Conservation (phyloP, 139 green algal genomes). For the Ettlia oleoabundans region DNA sequence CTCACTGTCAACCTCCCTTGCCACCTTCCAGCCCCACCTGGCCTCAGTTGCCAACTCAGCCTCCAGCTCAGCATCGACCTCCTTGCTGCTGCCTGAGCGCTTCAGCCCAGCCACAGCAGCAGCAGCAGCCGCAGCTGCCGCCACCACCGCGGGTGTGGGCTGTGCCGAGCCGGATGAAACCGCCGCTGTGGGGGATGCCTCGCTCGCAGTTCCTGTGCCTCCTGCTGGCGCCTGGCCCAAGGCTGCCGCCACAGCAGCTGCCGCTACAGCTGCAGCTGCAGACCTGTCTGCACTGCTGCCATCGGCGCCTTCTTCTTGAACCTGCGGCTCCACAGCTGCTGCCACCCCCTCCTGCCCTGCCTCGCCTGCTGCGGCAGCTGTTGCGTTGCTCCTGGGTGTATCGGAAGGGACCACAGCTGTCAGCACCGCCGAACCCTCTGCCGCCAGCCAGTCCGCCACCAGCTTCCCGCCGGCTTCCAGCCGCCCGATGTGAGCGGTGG, state of each 20-base stretch:
- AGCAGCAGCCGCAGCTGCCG: background rate
- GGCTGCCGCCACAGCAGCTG: background rate
- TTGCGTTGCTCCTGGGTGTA: background rate
- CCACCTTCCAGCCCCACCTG: background rate
- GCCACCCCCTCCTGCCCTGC: background rate
- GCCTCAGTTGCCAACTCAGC: conserved; percentile 6
- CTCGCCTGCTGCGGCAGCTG: background rate
- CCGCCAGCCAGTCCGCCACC: conserved; percentile 64
- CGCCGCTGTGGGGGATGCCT: too few species aligned
- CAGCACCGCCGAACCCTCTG: background rate
- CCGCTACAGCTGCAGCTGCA: background rate
- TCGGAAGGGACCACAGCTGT: background rate
- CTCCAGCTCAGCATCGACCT: background rate
- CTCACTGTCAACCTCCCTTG: background rate
- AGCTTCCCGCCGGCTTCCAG: conserved; percentile 60
- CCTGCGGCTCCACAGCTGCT: background rate
- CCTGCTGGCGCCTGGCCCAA: background rate
- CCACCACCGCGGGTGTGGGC: background rate
- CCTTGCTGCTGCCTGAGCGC: background rate
- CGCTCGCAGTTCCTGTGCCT: too few species aligned
- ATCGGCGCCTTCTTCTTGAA: background rate
- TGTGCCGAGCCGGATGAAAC: too few species aligned
- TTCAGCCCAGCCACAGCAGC: background rate
- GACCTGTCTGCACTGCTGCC: background rate
- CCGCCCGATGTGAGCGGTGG: conserved; percentile 40